Evolutionary conservation across 768 basidiomycete species (phyloP).

Genomic region (Boletus rubropictus): DNA sequence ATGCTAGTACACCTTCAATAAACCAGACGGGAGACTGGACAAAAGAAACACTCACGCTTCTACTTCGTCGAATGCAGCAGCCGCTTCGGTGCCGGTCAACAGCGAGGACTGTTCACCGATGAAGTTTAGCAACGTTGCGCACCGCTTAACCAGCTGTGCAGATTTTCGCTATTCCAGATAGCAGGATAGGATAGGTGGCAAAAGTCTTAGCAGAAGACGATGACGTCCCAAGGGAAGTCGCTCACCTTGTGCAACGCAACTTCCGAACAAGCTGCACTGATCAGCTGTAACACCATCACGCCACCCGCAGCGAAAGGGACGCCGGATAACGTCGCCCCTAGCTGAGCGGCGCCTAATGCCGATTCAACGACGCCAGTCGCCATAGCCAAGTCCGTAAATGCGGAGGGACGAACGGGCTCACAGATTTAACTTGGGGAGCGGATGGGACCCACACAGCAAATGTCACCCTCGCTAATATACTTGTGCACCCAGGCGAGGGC

Average conservation of each 20-base stretch:
- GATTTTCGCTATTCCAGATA: constrained; percentile 36
- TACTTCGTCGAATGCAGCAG: constrained; percentile 38
- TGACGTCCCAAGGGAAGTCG: neutral
- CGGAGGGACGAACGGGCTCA: neutral
- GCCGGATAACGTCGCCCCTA: constrained; percentile 41
- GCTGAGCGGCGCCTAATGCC: constrained; percentile 31
- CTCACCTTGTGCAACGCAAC: constrained; percentile 46
- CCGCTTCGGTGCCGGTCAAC: constrained; percentile 38
- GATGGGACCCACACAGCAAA: neutral
- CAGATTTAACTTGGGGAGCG: neutral
- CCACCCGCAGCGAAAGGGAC: constrained; percentile 43
- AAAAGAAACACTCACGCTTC: constrained; percentile 33
- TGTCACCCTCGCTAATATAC: constrained; percentile 4
- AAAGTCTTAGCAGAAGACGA: constrained; percentile 1
- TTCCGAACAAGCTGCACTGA: constrained; percentile 41
- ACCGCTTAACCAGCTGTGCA: constrained; percentile 38
- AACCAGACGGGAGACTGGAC: neutral
- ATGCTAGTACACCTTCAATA: constrained; percentile 28
- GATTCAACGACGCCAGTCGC: constrained; percentile 14
- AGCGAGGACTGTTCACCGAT: constrained; percentile 37
- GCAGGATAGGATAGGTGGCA: neutral
- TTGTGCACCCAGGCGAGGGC: neutral
- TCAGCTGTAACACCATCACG: constrained; percentile 39
- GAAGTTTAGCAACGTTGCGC: constrained; percentile 34
- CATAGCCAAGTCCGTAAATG: constrained; percentile 8